Base-by-base conservation (phyloP, 2,329 filamentous ascomycete genomes). In the Scortechinia acanthostroma region DNA sequence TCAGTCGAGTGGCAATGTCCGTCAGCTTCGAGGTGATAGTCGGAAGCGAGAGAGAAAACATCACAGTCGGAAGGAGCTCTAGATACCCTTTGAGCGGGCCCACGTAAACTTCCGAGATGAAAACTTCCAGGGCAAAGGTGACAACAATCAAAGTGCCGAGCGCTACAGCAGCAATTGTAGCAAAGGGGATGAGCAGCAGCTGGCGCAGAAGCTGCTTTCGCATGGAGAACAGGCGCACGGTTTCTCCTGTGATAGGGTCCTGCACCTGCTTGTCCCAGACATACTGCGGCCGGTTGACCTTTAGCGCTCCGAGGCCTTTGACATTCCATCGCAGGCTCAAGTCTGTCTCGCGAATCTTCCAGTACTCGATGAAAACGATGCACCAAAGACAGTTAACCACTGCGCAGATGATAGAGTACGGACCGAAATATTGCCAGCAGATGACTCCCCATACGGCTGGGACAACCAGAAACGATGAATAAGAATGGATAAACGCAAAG, bases 81-180 rank as follows among this genome's bases (percentile, higher is more conserved):
- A 98, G 62, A 48, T 94, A 83, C 17, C 77, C 76, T 66, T 97
- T 95, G 51, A 95, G 80, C 0, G 90, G 89, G 0, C 93, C 93
- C 48, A 83, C 77, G 62, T 98, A 97, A 15, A 97, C 82, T 63
- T 98, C 90, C 0, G 87, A 91, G 52, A 98, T 88, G 66, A 97
- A 96, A 22, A 97, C 88, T 60, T 98, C 93, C 49, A 96, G 88
- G 4, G 83, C 87, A 61, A 97, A 97, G 58, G 88, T 93, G 14
- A 80, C 80, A 13, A 87, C 81, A 51, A 97, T 95, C 53, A 97
- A 70, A 16, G 81, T 80, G 1, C 91, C 91, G 4, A 97, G 74
- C 1, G 86, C 76, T 20, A 81, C 47, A 4, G 83, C 69, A 22
- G 89, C 91, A 10, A 80, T 72, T 3, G 94, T 60, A 1, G 88